A percentile compares a stretch with the other conserved stretches of the same genome.
These are phyloP conservation scores for Gynochthodes officinalis DNA, from an alignment of 257 asterid species.

Conservation along the genomic window DNA sequence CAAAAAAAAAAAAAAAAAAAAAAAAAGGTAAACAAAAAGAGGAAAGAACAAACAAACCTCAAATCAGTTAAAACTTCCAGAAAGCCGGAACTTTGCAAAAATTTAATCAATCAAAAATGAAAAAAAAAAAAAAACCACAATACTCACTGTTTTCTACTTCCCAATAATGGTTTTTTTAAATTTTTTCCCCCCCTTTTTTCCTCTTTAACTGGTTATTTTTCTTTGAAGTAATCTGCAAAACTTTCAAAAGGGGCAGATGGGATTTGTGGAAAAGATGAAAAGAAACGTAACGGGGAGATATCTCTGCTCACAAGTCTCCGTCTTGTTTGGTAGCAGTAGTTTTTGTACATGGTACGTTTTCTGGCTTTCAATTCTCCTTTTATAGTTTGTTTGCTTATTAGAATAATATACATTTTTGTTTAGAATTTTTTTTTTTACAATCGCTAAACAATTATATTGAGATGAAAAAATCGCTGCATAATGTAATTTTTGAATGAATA, in stretches of 20 bases:
- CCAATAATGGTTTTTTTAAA: not conserved
- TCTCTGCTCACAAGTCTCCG: conserved; percentile 11
- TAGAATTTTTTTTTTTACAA: no score
- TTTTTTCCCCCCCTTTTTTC: no score
- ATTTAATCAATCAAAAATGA: not conserved
- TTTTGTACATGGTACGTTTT: conserved; percentile 14
- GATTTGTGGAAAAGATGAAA: conserved; percentile 7
- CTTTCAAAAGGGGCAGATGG: not conserved
- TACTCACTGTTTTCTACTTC: not conserved
- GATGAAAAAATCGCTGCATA: no score
- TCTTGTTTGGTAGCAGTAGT: conserved; percentile 16
- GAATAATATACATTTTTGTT: not conserved
- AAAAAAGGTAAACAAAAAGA: not conserved
- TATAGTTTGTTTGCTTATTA: not conserved
- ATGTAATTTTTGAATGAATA: no score
- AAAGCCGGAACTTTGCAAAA: not conserved
- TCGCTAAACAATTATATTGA: no score
- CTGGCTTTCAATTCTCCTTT: not conserved
- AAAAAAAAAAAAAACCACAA: not conserved
- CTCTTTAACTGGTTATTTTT: not conserved
- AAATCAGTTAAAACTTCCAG: not conserved
- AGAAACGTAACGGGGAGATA: conserved; percentile 11
- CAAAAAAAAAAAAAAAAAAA: no score
- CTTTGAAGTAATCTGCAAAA: not conserved
- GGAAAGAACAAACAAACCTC: conserved; percentile 5